Evolutionary conservation across 768 basidiomycete genomes (phyloP).

Genomic region (Terana coerulea): DNA sequence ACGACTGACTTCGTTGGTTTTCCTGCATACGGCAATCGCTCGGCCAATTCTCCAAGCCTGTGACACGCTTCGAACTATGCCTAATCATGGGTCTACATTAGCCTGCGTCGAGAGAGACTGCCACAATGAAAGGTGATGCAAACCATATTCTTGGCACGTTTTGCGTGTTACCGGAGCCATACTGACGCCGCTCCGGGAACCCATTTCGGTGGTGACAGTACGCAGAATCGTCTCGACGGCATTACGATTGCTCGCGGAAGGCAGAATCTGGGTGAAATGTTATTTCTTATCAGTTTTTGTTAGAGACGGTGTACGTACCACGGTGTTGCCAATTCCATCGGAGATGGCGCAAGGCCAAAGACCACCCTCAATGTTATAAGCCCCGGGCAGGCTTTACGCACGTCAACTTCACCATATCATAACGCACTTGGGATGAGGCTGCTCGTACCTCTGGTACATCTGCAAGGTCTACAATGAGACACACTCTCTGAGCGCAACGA

Average conservation of each 20-base stretch:
- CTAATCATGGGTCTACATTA: slow-evolving; percentile 1
- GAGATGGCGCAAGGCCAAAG: slow-evolving; percentile 32
- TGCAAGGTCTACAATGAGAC: not conserved
- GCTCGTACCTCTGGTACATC: slow-evolving; percentile 26
- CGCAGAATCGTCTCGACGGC: slow-evolving; percentile 26
- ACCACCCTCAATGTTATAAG: slow-evolving; percentile 23
- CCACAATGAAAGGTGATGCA: not conserved
- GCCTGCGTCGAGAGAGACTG: not conserved
- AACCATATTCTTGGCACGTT: slow-evolving; percentile 26
- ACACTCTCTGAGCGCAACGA: not conserved
- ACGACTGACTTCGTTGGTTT: slow-evolving; percentile 38
- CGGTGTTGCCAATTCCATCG: slow-evolving; percentile 33
- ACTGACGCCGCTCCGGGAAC: slow-evolving; percentile 25
- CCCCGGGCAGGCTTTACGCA: slow-evolving; percentile 23
- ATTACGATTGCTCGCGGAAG: slow-evolving; percentile 17
- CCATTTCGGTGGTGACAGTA: slow-evolving; percentile 26
- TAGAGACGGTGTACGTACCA: slow-evolving; percentile 20
- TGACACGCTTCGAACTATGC: slow-evolving; percentile 48
- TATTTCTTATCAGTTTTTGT: not conserved
- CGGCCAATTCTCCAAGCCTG: slow-evolving; percentile 62
- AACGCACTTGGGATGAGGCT: not conserved
- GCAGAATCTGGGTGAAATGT: slow-evolving; percentile 14
- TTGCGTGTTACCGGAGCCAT: slow-evolving; percentile 24
- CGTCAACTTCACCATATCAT: not conserved
- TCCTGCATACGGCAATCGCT: slow-evolving; percentile 49